Base-by-base conservation (phyloP, 495 filamentous ascomycete genomes). In the Penicillium antarcticum region DNA sequence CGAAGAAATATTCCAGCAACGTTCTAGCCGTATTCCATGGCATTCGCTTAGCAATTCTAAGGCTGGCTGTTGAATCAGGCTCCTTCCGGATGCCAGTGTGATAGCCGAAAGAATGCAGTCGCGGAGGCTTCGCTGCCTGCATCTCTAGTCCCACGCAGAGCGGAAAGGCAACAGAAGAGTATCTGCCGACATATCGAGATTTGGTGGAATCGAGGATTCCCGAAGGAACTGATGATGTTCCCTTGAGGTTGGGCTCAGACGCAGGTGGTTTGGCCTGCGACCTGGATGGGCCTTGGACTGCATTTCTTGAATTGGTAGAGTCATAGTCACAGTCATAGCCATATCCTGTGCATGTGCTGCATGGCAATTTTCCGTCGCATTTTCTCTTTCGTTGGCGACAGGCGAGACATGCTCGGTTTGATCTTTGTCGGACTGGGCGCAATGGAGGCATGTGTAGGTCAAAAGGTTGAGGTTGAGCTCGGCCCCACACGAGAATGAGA, bases 61-160 rank as follows among this genome's bases (percentile, higher is more conserved):
- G 45, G 13, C 45, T 49, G 11, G 55, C 44, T 4, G 53, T 44
- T 38, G 49, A 53, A 1, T 44, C 44, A 16, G 51, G 48, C 41
- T 69, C 73, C 9, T 57, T 35, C 29, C 74, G 61, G 14, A 63
- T 68, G 1, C 72, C 71, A 4, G 61, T 48, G 51, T 77, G 71
- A 59, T 74, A 79, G 9, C 62, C 75, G 58, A 74, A 79, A 11
- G 70, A 72, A 26, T 76, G 74, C 34, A 77, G 42, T 14, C 72
- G 57, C 3, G 74, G 74, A 33, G 71, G 69, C 18, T 62, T 65
- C 5, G 66, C 56, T 3, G 71, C 61, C 17, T 72, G 69, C 23
- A 78, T 40, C 14, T 65, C 62, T 40, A 71, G 54, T 9, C 71
- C 74, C 13, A 77, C 57, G 42, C 61, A 70, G 36, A 67, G 59